phyloP scores from a whole-genome alignment of 306 rosid genomes.

The Cyamopsis tetragonoloba region DNA sequence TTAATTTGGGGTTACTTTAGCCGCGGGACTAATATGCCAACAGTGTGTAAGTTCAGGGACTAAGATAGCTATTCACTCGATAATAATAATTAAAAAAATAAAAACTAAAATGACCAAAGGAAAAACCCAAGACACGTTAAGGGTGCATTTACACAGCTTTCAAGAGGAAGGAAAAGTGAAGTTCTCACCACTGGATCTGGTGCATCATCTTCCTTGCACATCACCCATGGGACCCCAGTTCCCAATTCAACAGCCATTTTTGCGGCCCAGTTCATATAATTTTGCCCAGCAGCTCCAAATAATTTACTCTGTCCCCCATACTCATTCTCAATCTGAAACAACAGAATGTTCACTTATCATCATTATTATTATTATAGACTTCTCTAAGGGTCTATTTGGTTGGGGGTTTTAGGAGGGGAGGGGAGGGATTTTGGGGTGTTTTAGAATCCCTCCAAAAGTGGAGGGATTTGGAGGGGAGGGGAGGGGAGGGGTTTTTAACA shows the following conservation, averaged over 20 bases:
- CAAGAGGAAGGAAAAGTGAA: conserved; percentile 13
- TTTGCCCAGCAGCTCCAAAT: conserved; percentile 75
- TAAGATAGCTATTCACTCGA: no score
- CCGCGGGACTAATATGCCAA: no score
- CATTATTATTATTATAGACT: no score
- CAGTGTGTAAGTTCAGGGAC: no score
- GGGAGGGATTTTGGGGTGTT: no score
- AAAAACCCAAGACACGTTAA: background rate
- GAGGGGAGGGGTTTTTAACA: no score
- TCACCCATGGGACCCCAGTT: conserved; percentile 98
- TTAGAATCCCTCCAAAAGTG: no score
- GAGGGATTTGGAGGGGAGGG: no score
- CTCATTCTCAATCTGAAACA: conserved; percentile 89
- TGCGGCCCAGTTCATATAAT: conserved; percentile 93
- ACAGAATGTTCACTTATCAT: background rate
- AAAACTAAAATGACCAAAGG: background rate
- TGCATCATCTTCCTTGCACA: conserved; percentile 99
- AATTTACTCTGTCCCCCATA: conserved; percentile 86
- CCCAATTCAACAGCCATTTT: conserved; percentile 88
- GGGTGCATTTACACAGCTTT: conserved; percentile 4
- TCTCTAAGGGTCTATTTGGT: no score
- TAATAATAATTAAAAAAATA: background rate
- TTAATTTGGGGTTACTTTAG: no score
- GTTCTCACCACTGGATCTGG: conserved; percentile 96
- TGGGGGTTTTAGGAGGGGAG: no score